Base-by-base conservation (phyloP, 176 grass and related monocot genomes). In the Themeda triandra region DNA sequence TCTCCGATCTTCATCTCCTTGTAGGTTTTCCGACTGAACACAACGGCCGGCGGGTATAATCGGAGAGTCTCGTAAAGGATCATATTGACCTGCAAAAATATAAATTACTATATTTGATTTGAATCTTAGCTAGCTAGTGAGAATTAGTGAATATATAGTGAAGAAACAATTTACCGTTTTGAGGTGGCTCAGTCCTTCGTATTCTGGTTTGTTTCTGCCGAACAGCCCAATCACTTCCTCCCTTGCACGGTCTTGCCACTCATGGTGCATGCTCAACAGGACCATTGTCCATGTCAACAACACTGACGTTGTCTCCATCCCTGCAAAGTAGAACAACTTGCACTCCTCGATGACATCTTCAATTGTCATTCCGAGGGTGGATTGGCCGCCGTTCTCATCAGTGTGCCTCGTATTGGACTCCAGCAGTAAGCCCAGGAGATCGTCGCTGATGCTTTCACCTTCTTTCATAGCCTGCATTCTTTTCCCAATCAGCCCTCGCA, bases 271-370 rank as follows among this genome's bases (percentile, higher is more conserved):
- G 73, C 91, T 87, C 36, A 96, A 36, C 5, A 83, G 27, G 23
- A 92, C 66, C 88, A 96, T 81, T 0, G 93, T 89, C 90, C 90
- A 96, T 15, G 88, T 93, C 15, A 96, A 48, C 3, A 96, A 21
- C 54, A 93, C 83, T 0, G 88, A 89, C 19, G 93, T 92, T 5
- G 93, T 95, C 83, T 95, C 93, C 71, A 89, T 87, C 45, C 93
- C 93, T 19, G 93, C 91, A 21, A 95, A 87, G 77, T 95, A 95
- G 75, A 92, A 95, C 41, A 91, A 10, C 75, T 92, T 95, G 80
- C 93, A 95, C 72, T 95, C 93, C 63, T 88, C 93, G 8, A 95
- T 83, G 39, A 95, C 80, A 11, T 92, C 92, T 32, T 94, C 76
- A 13, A 67, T 89, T 1, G 83, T 91, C 89, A 94, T 87, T 35